These are phyloP conservation scores for Termitomyces sp. DNA, from an alignment of 768 basidiomycete genomes.

Conservation along the genomic window DNA sequence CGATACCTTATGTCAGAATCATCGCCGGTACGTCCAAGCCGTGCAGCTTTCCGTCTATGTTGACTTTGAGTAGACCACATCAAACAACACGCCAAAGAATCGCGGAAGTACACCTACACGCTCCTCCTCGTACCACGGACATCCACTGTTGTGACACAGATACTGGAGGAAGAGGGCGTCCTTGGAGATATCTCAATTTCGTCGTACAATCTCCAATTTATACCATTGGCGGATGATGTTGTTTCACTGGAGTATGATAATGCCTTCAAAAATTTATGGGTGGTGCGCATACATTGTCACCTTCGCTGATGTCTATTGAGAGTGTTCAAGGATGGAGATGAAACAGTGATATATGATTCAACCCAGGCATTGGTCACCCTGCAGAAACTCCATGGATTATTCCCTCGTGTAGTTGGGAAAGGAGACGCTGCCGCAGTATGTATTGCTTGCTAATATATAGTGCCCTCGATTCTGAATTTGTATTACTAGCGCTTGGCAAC, in stretches of 20 bases:
- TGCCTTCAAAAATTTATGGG: slow-evolving; percentile 87
- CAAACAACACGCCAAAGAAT: slow-evolving; percentile 69
- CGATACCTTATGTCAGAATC: slow-evolving; percentile 80
- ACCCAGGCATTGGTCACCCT: slow-evolving; percentile 81
- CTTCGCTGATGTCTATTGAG: not conserved
- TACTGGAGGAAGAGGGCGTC: slow-evolving; percentile 96
- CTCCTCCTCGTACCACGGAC: slow-evolving; percentile 83
- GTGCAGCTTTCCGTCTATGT: slow-evolving; percentile 15
- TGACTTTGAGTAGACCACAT: slow-evolving; percentile 75
- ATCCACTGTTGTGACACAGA: slow-evolving; percentile 81
- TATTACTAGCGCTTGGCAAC: slow-evolving; percentile 64
- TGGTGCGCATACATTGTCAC: slow-evolving; percentile 52
- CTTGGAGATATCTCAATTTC: slow-evolving; percentile 89
- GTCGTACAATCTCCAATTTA: slow-evolving; percentile 89
- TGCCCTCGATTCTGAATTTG: slow-evolving; percentile 2
- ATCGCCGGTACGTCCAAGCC: slow-evolving; percentile 72
- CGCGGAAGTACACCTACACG: slow-evolving; percentile 80
- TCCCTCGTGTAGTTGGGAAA: slow-evolving; percentile 91
- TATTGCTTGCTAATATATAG: not conserved
- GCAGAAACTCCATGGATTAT: slow-evolving; percentile 82
- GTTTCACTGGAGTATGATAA: slow-evolving; percentile 85
- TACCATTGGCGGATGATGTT: slow-evolving; percentile 91
- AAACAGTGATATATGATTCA: slow-evolving; percentile 85
- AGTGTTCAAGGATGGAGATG: slow-evolving; percentile 78
- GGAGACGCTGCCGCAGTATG: slow-evolving; percentile 80